A percentile compares a stretch with the other conserved stretches of the same genome.
These are phyloP conservation scores for Lachnellula willkommii DNA, from an alignment of 2,329 filamentous ascomycete genomes.

Conservation along the genomic window DNA sequence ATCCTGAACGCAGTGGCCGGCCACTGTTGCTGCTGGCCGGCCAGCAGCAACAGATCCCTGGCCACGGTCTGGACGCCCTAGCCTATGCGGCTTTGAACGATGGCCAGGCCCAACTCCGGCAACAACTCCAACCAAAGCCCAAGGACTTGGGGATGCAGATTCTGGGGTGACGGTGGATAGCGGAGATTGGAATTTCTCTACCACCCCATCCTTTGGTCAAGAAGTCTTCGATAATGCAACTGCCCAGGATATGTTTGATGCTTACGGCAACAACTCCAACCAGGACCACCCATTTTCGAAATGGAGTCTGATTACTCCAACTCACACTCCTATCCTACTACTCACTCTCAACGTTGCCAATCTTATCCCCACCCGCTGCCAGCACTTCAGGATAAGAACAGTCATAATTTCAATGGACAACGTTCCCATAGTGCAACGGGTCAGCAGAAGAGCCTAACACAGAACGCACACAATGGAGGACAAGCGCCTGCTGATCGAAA, in stretches of 20 bases:
- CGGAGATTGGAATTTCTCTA: constrained; percentile 65
- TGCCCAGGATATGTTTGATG: constrained; percentile 55
- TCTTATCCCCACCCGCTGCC: too few species aligned
- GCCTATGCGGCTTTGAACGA: too few species aligned
- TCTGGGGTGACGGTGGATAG: constrained; percentile 41
- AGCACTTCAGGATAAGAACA: not conserved
- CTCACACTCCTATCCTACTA: too few species aligned
- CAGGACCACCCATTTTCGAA: too few species aligned
- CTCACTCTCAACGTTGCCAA: too few species aligned
- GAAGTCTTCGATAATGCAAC: constrained; percentile 48
- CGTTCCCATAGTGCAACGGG: not conserved
- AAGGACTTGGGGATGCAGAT: constrained; percentile 37
- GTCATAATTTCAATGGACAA: not conserved
- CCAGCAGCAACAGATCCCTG: too few species aligned
- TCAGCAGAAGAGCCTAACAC: not conserved
- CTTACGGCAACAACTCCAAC: constrained; percentile 41
- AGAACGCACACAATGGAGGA: not conserved
- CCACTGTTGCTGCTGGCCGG: too few species aligned
- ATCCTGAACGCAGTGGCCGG: too few species aligned
- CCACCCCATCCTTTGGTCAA: constrained; percentile 59
- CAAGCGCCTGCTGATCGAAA: not conserved
- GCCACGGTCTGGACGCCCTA: too few species aligned
- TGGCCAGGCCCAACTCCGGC: too few species aligned
- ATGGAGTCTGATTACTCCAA: too few species aligned
- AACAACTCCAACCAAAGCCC: constrained; percentile 34